Conservation (phyloP, 1,139 yeast species). For the Taphrina confusa region DNA sequence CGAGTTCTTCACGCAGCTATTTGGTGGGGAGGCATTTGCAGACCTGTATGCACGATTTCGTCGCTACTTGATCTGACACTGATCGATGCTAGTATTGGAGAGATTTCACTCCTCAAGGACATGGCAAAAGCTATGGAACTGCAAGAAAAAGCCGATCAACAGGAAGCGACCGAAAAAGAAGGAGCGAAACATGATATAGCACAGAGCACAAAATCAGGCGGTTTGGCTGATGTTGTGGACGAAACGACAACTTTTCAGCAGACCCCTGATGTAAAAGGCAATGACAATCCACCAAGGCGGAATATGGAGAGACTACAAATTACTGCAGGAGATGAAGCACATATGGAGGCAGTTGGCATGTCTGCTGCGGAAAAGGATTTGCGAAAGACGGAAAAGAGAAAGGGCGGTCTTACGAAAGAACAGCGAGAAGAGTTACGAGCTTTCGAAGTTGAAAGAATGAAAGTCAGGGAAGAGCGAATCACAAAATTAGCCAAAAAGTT, state of each 20-base stretch:
- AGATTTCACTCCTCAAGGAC: constrained; percentile 80
- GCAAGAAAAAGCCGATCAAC: constrained; percentile 76
- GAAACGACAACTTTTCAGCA: background rate
- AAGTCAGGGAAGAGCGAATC: constrained; percentile 72
- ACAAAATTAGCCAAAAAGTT: constrained; percentile 65
- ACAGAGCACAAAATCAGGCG: constrained; percentile 51
- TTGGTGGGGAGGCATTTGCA: constrained; percentile 90
- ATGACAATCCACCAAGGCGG: constrained; percentile 1
- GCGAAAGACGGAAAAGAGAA: constrained; percentile 51
- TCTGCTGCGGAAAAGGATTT: constrained; percentile 42
- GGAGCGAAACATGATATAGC: constrained; percentile 78
- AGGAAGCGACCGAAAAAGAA: constrained; percentile 54
- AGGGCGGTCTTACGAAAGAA: constrained; percentile 50
- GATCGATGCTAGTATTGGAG: constrained; percentile 62
- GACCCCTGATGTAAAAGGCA: background rate
- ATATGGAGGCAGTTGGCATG: constrained; percentile 34
- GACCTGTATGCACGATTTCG: constrained; percentile 53
- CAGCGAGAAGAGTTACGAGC: constrained; percentile 62
- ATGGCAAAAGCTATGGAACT: constrained; percentile 70
- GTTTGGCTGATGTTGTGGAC: background rate
- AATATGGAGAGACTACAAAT: constrained; percentile 32
- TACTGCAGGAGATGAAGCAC: constrained; percentile 36
- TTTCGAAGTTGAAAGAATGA: constrained; percentile 73
- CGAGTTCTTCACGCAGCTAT: constrained; percentile 80
- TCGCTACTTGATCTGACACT: constrained; percentile 27